phyloP scores from a whole-genome alignment of 306 rosid genomes.

The Alnus rubra region DNA sequence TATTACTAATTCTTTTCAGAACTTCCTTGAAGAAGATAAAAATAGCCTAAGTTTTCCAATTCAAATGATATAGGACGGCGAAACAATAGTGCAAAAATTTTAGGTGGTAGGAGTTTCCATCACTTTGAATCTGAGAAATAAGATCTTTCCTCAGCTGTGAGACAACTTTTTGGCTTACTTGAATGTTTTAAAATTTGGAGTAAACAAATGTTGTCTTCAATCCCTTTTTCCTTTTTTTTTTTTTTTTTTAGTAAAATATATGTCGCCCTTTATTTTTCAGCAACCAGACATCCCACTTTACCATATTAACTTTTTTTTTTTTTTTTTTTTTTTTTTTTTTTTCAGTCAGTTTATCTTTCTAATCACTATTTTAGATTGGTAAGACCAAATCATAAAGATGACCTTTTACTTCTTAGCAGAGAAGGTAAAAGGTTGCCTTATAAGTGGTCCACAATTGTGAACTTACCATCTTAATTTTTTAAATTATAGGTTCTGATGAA shows the following conservation, averaged over 20 bases:
- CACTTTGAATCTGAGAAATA: background rate
- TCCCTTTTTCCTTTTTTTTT: too few relatives aligned
- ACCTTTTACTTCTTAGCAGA: background rate
- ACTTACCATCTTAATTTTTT: conserved; percentile 27
- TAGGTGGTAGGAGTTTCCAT: background rate
- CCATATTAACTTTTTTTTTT: too few relatives aligned
- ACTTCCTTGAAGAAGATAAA: background rate
- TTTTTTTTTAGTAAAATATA: background rate
- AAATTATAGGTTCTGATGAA: conserved; percentile 72
- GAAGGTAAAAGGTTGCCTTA: background rate
- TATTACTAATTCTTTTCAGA: background rate
- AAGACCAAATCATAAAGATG: background rate
- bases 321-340: background rate
- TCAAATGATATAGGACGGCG: background rate
- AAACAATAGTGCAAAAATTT: background rate
- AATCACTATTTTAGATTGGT: background rate
- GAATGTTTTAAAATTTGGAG: background rate
- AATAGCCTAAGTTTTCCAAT: background rate
- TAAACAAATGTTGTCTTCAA: too few relatives aligned
- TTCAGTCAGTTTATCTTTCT: background rate
- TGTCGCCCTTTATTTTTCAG: background rate
- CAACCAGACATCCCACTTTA: background rate
- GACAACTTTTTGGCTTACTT: background rate
- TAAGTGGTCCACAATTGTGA: conserved; percentile 18
- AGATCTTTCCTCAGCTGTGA: background rate